These are phyloP conservation scores for Penicillium arizonense DNA, from an alignment of 495 filamentous ascomycete genomes.

Conservation along the genomic window DNA sequence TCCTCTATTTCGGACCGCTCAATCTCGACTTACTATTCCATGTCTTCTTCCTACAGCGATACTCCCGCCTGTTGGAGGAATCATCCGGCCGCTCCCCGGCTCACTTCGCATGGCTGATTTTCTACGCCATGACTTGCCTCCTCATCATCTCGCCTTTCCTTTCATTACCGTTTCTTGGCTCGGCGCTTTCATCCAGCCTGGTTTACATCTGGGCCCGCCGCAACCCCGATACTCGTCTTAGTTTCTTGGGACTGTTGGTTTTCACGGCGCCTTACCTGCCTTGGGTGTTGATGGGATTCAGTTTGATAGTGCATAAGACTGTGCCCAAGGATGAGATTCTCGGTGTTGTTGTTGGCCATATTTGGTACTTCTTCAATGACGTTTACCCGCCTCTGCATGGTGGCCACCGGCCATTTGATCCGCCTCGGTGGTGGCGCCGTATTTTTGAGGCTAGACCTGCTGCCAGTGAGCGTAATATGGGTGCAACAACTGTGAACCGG, in stretches of 20 bases:
- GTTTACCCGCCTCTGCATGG: slow-evolving; percentile 90
- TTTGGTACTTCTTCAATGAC: slow-evolving; percentile 98
- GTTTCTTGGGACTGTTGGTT: slow-evolving; percentile 84
- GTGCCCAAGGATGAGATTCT: slow-evolving; percentile 95
- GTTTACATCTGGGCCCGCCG: slow-evolving; percentile 98
- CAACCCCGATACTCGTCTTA: slow-evolving; percentile 87
- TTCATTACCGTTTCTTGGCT: slow-evolving; percentile 88
- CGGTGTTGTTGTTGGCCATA: slow-evolving; percentile 88
- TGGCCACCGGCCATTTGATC: slow-evolving; percentile 83
- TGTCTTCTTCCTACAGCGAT: slow-evolving; percentile 97
- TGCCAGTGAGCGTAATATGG: slow-evolving; percentile 20
- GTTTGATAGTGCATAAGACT: slow-evolving; percentile 76
- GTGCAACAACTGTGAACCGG: slow-evolving; percentile 30
- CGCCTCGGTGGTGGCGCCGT: slow-evolving; percentile 86
- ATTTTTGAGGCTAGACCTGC: slow-evolving; percentile 62
- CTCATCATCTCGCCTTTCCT: slow-evolving; percentile 76
- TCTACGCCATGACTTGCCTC: slow-evolving; percentile 77
- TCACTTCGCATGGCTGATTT: slow-evolving; percentile 89
- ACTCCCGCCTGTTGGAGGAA: slow-evolving; percentile 93
- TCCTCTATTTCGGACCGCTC: slow-evolving; percentile 94
- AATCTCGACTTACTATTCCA: slow-evolving; percentile 96
- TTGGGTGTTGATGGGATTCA: slow-evolving; percentile 94
- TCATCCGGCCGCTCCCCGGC: slow-evolving; percentile 85
- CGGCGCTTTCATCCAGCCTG: slow-evolving; percentile 81
- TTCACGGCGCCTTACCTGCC: slow-evolving; percentile 94